Evolutionary conservation across 2,329 filamentous ascomycete species (phyloP).

Genomic region (Scytalidium lignicola): DNA sequence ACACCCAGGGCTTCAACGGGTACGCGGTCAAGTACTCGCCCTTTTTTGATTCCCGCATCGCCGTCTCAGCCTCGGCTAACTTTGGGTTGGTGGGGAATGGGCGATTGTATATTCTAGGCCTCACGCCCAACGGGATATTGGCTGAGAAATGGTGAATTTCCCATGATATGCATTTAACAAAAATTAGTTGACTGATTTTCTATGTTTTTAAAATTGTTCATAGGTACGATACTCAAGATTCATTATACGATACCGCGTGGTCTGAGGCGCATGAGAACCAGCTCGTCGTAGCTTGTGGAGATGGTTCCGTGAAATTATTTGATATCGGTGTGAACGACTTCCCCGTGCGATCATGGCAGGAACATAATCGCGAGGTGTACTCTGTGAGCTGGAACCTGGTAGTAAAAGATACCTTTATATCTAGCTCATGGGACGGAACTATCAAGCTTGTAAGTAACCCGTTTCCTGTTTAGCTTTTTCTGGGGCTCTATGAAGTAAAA

Average conservation of each 20-base stretch:
- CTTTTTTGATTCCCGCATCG: slow-evolving; percentile 92
- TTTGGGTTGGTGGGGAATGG: slow-evolving; percentile 97
- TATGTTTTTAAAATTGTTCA: not conserved
- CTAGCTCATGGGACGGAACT: slow-evolving; percentile 92
- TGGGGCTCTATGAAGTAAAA: too few species aligned
- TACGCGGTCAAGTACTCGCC: slow-evolving; percentile 98
- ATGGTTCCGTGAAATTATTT: slow-evolving; percentile 92
- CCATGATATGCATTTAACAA: not conserved
- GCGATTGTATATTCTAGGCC: slow-evolving; percentile 73
- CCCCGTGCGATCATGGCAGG: slow-evolving; percentile 86
- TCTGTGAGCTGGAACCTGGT: slow-evolving; percentile 89
- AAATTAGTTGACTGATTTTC: not conserved
- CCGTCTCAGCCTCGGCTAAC: slow-evolving; percentile 86
- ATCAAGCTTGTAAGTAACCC: slow-evolving; percentile 67
- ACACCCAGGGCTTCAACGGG: slow-evolving; percentile 89
- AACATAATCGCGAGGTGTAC: slow-evolving; percentile 91
- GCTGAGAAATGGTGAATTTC: slow-evolving; percentile 69
- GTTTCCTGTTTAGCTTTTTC: too few species aligned
- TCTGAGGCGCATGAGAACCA: slow-evolving; percentile 97
- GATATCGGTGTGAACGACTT: slow-evolving; percentile 76
- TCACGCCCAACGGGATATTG: slow-evolving; percentile 79
- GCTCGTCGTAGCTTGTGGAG: slow-evolving; percentile 80
- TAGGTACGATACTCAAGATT: slow-evolving; percentile 95
- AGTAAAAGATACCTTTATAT: slow-evolving; percentile 84
- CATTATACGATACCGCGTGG: slow-evolving; percentile 92